A percentile compares a stretch with the other conserved stretches of the same genome.
Evolutionary conservation across 2,329 filamentous ascomycete species (phyloP).

Genomic region (Metarhizium robertsii): DNA sequence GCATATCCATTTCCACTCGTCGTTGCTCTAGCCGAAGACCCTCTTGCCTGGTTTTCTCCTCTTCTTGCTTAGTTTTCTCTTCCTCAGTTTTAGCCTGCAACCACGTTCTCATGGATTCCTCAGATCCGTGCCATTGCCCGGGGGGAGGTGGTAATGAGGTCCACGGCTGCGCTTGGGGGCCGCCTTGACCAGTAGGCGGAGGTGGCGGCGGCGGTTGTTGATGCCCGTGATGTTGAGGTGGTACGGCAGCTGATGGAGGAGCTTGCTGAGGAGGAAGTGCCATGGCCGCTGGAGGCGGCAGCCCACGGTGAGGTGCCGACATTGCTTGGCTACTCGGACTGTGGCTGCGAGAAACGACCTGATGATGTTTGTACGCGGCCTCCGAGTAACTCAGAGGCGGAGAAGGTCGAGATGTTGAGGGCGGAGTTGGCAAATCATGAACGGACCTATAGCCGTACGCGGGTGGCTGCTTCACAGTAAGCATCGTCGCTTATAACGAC

Average conservation of each 20-base stretch:
- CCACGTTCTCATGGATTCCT: slow-evolving; percentile 66
- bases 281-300: slow-evolving; percentile 61
- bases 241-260: slow-evolving; percentile 14
- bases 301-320: slow-evolving; percentile 59
- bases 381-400: slow-evolving; percentile 44
- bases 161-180: slow-evolving; percentile 29
- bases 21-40: slow-evolving; percentile 60
- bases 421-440: slow-evolving; percentile 54
- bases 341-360: slow-evolving; percentile 31
- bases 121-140: slow-evolving; percentile 55
- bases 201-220: slow-evolving; percentile 14
- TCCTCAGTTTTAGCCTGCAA: slow-evolving; percentile 63
- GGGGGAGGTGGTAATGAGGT: slow-evolving; percentile 54
- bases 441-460: slow-evolving; percentile 50
- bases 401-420: slow-evolving; percentile 44
- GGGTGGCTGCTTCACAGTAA: slow-evolving; percentile 51
- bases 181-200: slow-evolving; percentile 16
- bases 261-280: slow-evolving; percentile 42
- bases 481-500: slow-evolving; percentile 38
- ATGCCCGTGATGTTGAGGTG: slow-evolving; percentile 17
- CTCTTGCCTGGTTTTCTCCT: slow-evolving; percentile 60
- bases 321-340: slow-evolving; percentile 47
- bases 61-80: slow-evolving; percentile 63
- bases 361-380: slow-evolving; percentile 29
- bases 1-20: slow-evolving; percentile 62